Conservation (phyloP, 2,329 filamentous ascomycete species). For the Hypoxylon sp. region DNA sequence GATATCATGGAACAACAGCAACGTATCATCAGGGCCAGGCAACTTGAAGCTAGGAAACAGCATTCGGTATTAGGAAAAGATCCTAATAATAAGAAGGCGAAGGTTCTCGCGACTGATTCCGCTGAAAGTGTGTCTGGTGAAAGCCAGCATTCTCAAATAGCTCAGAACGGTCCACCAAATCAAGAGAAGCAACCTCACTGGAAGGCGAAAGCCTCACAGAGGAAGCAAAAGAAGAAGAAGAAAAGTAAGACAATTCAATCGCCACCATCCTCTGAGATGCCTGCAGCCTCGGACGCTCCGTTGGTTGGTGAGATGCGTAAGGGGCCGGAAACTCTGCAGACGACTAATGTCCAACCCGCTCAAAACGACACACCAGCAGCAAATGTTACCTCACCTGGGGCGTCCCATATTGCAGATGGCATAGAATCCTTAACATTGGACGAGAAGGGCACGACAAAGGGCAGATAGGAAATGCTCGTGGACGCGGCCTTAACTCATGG, state of each 20-base stretch:
- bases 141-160: background rate
- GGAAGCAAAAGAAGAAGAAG: background rate
- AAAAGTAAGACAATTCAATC: background rate
- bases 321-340: background rate
- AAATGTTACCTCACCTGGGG: background rate
- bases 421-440: background rate
- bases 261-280: background rate
- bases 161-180: background rate
- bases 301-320: background rate
- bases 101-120: constrained; percentile 63
- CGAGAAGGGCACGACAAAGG: background rate
- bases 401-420: background rate
- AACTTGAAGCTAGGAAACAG: constrained; percentile 72
- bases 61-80: constrained; percentile 85
- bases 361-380: background rate
- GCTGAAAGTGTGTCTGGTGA: constrained; percentile 61
- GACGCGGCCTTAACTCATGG: background rate
- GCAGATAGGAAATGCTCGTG: background rate
- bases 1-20: constrained; percentile 94
- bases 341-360: background rate
- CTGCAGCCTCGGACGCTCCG: background rate
- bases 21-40: constrained; percentile 86
- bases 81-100: constrained; percentile 69
- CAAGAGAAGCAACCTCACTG: background rate
- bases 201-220: constrained; percentile 1